Conservation (phyloP, 2,329 filamentous ascomycete genomes). For the Thelonectria discophora region DNA sequence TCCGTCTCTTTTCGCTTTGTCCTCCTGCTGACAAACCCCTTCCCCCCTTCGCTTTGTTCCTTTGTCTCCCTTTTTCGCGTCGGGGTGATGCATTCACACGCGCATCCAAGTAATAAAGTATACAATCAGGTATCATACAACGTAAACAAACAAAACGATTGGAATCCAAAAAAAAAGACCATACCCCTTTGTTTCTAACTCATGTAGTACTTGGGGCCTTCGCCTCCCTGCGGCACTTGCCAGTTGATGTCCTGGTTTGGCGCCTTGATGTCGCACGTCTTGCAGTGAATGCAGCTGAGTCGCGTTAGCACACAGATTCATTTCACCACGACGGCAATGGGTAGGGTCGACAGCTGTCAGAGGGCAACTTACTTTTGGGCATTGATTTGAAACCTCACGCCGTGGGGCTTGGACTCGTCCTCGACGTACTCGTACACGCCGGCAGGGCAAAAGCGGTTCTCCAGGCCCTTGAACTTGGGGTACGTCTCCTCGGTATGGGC, state of each 20-base stretch:
- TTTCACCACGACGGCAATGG: neutral
- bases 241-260: slow-evolving; percentile 97
- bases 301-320: slow-evolving; percentile 23
- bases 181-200: slow-evolving; percentile 50
- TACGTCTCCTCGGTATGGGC: slow-evolving; percentile 84
- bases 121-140: slow-evolving; percentile 42
- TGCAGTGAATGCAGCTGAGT: slow-evolving; percentile 94
- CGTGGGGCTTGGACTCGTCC: slow-evolving; percentile 84
- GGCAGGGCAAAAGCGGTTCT: slow-evolving; percentile 96
- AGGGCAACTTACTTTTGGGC: slow-evolving; percentile 82
- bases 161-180: neutral
- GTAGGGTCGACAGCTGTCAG: neutral
- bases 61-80: slow-evolving; percentile 26
- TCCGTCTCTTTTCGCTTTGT: slow-evolving; percentile 13
- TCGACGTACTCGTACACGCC: slow-evolving; percentile 99
- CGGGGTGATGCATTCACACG: slow-evolving; percentile 24
- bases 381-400: slow-evolving; percentile 97
- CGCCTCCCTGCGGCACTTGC: slow-evolving; percentile 93
- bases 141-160: slow-evolving; percentile 18
- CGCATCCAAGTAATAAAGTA: slow-evolving; percentile 30
- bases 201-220: slow-evolving; percentile 77
- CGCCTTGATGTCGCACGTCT: slow-evolving; percentile 99
- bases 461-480: slow-evolving; percentile 88
- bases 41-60: neutral
- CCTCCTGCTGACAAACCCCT: neutral